Percentiles rank a stretch among this genome's conserved stretches.
Conservation (phyloP, 768 basidiomycete genomes). For the Boletus patriciae region DNA sequence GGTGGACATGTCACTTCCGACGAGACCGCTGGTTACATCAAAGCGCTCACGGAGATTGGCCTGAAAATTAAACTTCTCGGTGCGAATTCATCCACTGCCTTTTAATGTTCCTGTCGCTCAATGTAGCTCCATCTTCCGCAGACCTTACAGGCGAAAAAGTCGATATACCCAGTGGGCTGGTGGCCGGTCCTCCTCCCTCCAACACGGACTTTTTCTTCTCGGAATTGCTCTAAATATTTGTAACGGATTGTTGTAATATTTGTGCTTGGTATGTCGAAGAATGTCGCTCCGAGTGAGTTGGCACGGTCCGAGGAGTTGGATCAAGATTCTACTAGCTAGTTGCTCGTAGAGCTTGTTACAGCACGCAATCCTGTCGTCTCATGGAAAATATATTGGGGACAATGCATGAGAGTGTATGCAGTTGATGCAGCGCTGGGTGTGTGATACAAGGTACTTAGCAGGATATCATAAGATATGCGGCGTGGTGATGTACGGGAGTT, state of each 20-base stretch:
- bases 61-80: slow-evolving; percentile 88
- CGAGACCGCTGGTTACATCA: slow-evolving; percentile 84
- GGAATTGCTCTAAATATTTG: slow-evolving; percentile 43
- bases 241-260: slow-evolving; percentile 10
- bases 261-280: not conserved
- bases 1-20: slow-evolving; percentile 81
- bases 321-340: slow-evolving; percentile 24
- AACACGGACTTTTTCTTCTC: slow-evolving; percentile 88
- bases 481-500: slow-evolving; percentile 69
- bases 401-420: slow-evolving; percentile 41
- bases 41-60: slow-evolving; percentile 87
- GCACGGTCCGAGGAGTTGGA: slow-evolving; percentile 1
- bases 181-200: slow-evolving; percentile 74
- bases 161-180: slow-evolving; percentile 79
- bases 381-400: slow-evolving; percentile 18
- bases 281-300: not conserved
- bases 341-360: slow-evolving; percentile 23
- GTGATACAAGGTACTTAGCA: slow-evolving; percentile 29
- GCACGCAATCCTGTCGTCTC: slow-evolving; percentile 17
- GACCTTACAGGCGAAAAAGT: slow-evolving; percentile 89
- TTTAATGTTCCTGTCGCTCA: not conserved
- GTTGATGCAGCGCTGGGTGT: slow-evolving; percentile 54
- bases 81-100: slow-evolving; percentile 35
- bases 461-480: slow-evolving; percentile 24
- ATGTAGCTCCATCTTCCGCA: slow-evolving; percentile 26